Base-by-base conservation (phyloP, 2,329 filamentous ascomycete species). In the Phyllosticta ampelicida region DNA sequence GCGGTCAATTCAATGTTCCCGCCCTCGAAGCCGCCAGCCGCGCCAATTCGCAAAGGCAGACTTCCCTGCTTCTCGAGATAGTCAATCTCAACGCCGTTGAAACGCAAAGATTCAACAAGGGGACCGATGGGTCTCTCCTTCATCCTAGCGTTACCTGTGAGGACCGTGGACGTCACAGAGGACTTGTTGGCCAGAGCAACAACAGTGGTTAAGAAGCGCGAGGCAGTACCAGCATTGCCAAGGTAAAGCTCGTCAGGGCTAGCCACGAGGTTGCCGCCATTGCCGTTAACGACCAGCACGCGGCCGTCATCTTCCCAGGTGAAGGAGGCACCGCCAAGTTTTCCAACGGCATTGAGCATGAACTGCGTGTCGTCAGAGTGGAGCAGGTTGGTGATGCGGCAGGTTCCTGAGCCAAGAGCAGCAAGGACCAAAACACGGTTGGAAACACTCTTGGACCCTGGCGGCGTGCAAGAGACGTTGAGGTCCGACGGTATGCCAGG, bases 321-420 rank as follows among this genome's bases (percentile, higher is more conserved):
- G 74, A 95, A 97, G 0, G 86, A 87, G 18, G 91, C 92, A 28
- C 91, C 94, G 29, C 88, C 86, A 21, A 99, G 81, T 66, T 86
- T 85, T 23, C 83, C 81, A 59, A 99, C 85, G n/a, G 94, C 92
- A 59, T 90, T 90, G 51, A 99, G 78, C 94, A 99, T 99, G 72
- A 89, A 94, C 71, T 97, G 90, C 0, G 91, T 96, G 69, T 99
- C 94, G 66, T 97, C 94, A 0, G 94, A 97, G 73, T 96, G 92
- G 10, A 99, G 80, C 29, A 99, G 77, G 66, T 99, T 97, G 72
- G 84, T 91, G 71, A 99, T 87, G 48, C 87, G 86, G 68, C 91
- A 96, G 23, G 86, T 84, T 18, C 94, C 94, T 58, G 83, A 82
- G 30, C 91, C 90, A 29, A 99, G 84, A 11, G 94, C 94, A 51